Evolutionary conservation across 2,329 filamentous ascomycete species (phyloP).

Genomic region (Claviceps humidiphila): DNA sequence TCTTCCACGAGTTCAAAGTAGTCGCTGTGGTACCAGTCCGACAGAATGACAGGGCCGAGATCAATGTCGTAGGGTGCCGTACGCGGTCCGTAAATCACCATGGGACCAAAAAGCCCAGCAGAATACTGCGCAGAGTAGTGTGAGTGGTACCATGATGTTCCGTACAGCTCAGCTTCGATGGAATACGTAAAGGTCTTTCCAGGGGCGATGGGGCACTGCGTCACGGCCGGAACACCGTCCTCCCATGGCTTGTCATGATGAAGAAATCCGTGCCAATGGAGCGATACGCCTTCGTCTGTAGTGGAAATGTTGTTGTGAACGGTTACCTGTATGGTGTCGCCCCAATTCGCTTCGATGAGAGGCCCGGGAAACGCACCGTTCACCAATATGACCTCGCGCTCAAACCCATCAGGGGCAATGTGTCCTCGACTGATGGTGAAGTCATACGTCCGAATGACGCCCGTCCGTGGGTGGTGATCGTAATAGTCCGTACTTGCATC

Average conservation of each 20-base stretch:
- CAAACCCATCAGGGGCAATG: conserved; percentile 44
- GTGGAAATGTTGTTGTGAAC: conserved; percentile 54
- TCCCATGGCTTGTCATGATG: conserved; percentile 37
- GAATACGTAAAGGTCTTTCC: conserved; percentile 40
- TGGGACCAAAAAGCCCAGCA: conserved; percentile 46
- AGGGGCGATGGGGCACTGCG: conserved; percentile 55
- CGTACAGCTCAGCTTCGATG: conserved; percentile 40
- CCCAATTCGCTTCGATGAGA: conserved; percentile 50
- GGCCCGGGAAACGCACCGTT: conserved; percentile 57
- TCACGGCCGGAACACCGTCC: conserved; percentile 37
- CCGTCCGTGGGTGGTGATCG: conserved; percentile 33
- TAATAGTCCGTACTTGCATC: conserved; percentile 37
- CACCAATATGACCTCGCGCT: conserved; percentile 41
- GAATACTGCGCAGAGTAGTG: conserved; percentile 47
- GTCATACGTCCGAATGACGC: conserved; percentile 41
- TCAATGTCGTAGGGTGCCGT: conserved; percentile 48
- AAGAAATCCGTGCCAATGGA: conserved; percentile 43
- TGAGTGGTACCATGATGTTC: conserved; percentile 46
- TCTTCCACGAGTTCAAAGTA: conserved; percentile 35
- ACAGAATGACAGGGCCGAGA: conserved; percentile 37
- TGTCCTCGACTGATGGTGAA: conserved; percentile 36
- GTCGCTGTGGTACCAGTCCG: conserved; percentile 49
- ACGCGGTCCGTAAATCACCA: conserved; percentile 43
- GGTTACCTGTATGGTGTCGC: conserved; percentile 48
- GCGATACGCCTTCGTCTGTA: conserved; percentile 31